Conservation (phyloP, 2,329 filamentous ascomycete species). For the Neobulgaria alba region DNA sequence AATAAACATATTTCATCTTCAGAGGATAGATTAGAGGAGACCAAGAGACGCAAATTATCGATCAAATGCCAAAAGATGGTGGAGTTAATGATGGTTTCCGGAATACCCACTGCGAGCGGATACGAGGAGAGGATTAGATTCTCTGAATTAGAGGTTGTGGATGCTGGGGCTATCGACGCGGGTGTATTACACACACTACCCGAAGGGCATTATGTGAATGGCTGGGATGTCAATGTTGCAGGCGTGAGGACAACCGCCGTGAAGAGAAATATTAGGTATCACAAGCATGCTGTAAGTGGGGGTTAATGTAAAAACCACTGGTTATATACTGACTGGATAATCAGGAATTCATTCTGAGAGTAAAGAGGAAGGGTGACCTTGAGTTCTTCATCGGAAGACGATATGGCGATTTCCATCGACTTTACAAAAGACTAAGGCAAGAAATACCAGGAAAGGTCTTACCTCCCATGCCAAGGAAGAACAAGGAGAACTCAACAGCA, state of each 20-base stretch:
- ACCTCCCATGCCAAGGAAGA: constrained; percentile 82
- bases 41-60: constrained; percentile 86
- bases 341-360: constrained; percentile 81
- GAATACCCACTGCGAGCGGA: constrained; percentile 87
- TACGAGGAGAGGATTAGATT: constrained; percentile 97
- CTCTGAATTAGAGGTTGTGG: constrained; percentile 92
- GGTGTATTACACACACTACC: constrained; percentile 81
- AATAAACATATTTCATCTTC: constrained; percentile 96
- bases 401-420: constrained; percentile 77
- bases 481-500: constrained; percentile 68
- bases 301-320: not conserved
- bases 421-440: constrained; percentile 70
- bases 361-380: constrained; percentile 66
- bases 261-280: constrained; percentile 80
- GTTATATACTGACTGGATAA: not conserved
- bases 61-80: constrained; percentile 91
- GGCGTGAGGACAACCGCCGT: constrained; percentile 73
- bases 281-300: constrained; percentile 73
- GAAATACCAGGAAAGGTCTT: constrained; percentile 89
- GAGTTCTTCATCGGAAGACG: constrained; percentile 76
- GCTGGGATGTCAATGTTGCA: constrained; percentile 95
- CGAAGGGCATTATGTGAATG: constrained; percentile 85
- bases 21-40: constrained; percentile 91
- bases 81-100: constrained; percentile 99
- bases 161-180: constrained; percentile 84